A percentile compares a stretch with the other conserved stretches of the same genome.
phyloP scores from a whole-genome alignment of 1,139 yeast genomes.

The Candida frijolesensis region DNA sequence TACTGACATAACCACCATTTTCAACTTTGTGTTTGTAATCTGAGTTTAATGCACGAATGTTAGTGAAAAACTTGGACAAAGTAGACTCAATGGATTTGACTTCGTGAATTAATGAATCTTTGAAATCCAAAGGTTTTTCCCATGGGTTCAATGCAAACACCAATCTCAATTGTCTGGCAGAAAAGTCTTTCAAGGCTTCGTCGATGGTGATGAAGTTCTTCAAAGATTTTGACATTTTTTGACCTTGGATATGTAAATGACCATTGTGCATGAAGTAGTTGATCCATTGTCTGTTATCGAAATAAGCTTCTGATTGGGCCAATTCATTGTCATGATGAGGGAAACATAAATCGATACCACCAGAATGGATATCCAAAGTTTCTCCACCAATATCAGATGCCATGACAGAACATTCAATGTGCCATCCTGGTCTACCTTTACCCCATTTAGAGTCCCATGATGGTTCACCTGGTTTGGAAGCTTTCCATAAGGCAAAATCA shows the following conservation, averaged over 20 bases:
- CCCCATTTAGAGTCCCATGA: conserved; percentile 97
- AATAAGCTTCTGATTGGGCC: conserved; percentile 96
- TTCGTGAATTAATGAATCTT: conserved; percentile 74
- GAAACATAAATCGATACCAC: conserved; percentile 96
- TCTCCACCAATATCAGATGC: conserved; percentile 87
- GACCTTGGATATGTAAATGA: conserved; percentile 96
- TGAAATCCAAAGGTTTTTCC: conserved; percentile 92
- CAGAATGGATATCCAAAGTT: conserved; percentile 91
- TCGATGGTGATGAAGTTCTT: conserved; percentile 94
- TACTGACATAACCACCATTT: conserved; percentile 51
- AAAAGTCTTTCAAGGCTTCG: conserved; percentile 73
- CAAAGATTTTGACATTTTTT: conserved; percentile 93
- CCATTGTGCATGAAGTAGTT: conserved; percentile 96
- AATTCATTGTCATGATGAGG: conserved; percentile 99
- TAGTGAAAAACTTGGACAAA: conserved; percentile 79
- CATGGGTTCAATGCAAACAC: conserved; percentile 90
- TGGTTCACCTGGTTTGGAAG: conserved; percentile 97
- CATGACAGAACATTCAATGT: conserved; percentile 98
- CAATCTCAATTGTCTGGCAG: conserved; percentile 82
- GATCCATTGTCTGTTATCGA: conserved; percentile 90
- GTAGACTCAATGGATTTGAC: conserved; percentile 76
- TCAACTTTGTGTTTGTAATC: conserved; percentile 58
- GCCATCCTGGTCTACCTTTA: conserved; percentile 99
- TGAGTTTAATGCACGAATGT: conserved; percentile 71
- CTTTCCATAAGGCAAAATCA: conserved; percentile 97